These are phyloP conservation scores for Colletotrichum sp. DNA, from an alignment of 2,329 filamentous ascomycete genomes.

Conservation along the genomic window DNA sequence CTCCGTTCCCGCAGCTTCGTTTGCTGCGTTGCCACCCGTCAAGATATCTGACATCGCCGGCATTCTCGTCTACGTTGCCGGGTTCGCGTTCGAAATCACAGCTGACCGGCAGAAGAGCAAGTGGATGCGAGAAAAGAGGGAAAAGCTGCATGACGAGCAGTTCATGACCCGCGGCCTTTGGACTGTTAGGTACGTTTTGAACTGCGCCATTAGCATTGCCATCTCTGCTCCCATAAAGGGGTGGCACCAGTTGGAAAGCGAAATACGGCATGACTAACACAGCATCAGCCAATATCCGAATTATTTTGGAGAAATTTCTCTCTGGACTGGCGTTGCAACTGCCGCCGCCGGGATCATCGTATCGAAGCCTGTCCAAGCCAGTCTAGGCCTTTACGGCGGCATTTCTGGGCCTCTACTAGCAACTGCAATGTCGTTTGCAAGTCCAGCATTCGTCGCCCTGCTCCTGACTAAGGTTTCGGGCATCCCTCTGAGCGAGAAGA, in stretches of 20 bases:
- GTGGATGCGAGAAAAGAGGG: constrained; percentile 66
- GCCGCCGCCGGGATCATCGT: constrained; percentile 62
- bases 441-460: constrained; percentile 69
- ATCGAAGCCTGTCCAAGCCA: constrained; percentile 57
- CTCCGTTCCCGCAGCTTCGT: constrained; percentile 58
- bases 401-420: constrained; percentile 32
- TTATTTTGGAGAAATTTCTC: constrained; percentile 74
- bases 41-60: constrained; percentile 61
- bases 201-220: neutral
- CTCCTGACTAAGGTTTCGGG: constrained; percentile 68
- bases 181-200: constrained; percentile 50
- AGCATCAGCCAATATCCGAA: constrained; percentile 64
- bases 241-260: neutral
- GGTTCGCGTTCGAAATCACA: constrained; percentile 63
- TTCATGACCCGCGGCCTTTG: constrained; percentile 70
- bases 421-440: constrained; percentile 55
- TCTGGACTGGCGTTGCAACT: constrained; percentile 73
- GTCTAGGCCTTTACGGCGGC: constrained; percentile 59
- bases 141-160: constrained; percentile 70
- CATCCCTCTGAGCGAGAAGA: constrained; percentile 69
- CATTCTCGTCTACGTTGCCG: constrained; percentile 61
- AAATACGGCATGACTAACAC: neutral
- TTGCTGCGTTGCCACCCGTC: constrained; percentile 54
- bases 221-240: neutral
- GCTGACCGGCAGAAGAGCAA: constrained; percentile 69